Conservation (phyloP, 164 flowering plant genomes). For the Vitis vinifera region DNA sequence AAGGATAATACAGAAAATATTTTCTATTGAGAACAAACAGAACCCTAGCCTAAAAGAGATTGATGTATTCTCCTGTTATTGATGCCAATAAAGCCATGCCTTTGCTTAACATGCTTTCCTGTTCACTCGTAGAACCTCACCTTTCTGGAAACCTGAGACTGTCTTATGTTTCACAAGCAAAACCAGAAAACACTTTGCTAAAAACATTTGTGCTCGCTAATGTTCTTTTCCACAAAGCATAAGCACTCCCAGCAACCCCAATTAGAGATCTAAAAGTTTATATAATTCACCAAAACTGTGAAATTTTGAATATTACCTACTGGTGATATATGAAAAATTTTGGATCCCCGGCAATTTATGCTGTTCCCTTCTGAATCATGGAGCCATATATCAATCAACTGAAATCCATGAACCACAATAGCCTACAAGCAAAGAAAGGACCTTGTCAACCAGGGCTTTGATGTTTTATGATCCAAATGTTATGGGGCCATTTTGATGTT, state of each 20-base stretch:
- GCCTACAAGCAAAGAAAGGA: constrained; percentile 51
- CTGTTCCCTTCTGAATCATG: constrained; percentile 62
- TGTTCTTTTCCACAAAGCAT: too few relatives aligned
- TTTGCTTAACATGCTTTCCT: too few relatives aligned
- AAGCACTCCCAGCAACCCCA: background rate
- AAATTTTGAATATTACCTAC: constrained; percentile 48
- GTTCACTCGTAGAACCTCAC: too few relatives aligned
- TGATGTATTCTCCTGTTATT: too few relatives aligned
- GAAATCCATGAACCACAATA: constrained; percentile 94
- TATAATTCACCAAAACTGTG: background rate
- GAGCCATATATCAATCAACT: constrained; percentile 88
- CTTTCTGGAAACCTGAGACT: too few relatives aligned
- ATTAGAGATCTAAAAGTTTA: background rate
- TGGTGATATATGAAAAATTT: constrained; percentile 51
- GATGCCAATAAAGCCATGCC: too few relatives aligned
- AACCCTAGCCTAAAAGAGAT: too few relatives aligned
- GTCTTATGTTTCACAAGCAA: too few relatives aligned
- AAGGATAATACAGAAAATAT: background rate
- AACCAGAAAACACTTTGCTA: too few relatives aligned
- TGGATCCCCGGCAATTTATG: constrained; percentile 48
- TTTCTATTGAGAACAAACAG: background rate
- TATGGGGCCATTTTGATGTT: background rate
- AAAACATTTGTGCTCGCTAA: too few relatives aligned
- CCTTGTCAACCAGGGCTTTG: constrained; percentile 4
- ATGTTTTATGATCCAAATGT: background rate